These are phyloP conservation scores for Aspergillus cavernicola DNA, from an alignment of 495 filamentous ascomycete genomes.

Conservation along the genomic window DNA sequence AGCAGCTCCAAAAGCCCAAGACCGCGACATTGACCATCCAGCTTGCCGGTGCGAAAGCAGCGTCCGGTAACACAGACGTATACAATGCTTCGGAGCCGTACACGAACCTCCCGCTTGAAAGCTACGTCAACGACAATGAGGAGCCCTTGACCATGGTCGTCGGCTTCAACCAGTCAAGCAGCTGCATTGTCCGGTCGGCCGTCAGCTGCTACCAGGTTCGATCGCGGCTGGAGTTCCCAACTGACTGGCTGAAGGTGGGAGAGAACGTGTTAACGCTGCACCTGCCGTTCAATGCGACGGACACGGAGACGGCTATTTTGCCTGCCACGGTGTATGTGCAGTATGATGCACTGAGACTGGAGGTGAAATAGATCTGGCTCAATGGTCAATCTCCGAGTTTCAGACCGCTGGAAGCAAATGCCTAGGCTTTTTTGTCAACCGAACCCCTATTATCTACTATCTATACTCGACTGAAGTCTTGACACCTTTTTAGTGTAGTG, in stretches of 20 bases:
- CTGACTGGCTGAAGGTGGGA: conserved; percentile 38
- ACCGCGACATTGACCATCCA: conserved; percentile 53
- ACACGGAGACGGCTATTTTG: conserved; percentile 51
- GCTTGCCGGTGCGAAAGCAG: conserved; percentile 54
- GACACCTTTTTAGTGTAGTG: no score
- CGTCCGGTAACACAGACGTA: conserved; percentile 53
- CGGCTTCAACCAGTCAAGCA: conserved; percentile 37
- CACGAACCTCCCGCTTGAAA: conserved; percentile 38
- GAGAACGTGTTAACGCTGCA: conserved; percentile 48
- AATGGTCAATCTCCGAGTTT: no score
- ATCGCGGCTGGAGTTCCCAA: conserved; percentile 48
- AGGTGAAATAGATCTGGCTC: conserved; percentile 39
- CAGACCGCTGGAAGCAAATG: no score
- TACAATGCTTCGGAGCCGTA: conserved; percentile 44
- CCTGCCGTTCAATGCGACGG: conserved; percentile 49
- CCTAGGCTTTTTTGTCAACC: no score
- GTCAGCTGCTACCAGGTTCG: conserved; percentile 55
- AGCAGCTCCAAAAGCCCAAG: conserved; percentile 18
- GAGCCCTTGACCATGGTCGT: conserved; percentile 25
- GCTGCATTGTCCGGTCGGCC: conserved; percentile 51
- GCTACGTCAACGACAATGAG: conserved; percentile 25
- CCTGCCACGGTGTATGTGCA: conserved; percentile 51
- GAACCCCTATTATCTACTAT: no score
- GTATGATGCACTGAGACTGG: conserved; percentile 55
- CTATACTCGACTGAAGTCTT: no score